phyloP scores from a whole-genome alignment of 495 filamentous ascomycete genomes.

The Daldinia grandis region DNA sequence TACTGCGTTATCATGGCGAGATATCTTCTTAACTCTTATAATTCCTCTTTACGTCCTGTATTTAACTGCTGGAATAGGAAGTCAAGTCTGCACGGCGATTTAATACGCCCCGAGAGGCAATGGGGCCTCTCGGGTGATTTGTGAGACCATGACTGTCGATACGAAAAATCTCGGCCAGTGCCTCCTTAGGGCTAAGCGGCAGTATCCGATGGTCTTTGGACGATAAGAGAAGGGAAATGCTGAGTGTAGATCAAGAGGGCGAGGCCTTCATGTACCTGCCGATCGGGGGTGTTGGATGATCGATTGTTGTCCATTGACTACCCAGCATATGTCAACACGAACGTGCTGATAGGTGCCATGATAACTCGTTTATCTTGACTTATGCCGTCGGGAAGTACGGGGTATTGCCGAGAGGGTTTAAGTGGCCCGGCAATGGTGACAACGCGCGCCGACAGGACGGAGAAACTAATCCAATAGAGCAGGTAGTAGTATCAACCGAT shows the following conservation, averaged over 20 bases:
- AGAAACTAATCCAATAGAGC: slow-evolving; percentile 32
- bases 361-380: slow-evolving; percentile 3
- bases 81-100: not conserved
- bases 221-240: slow-evolving; percentile 11
- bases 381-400: slow-evolving; percentile 1
- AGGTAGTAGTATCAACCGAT: slow-evolving; percentile 33
- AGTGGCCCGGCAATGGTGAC: slow-evolving; percentile 5
- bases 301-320: not conserved
- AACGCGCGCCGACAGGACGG: slow-evolving; percentile 14
- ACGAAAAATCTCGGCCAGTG: not conserved
- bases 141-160: slow-evolving; percentile 13
- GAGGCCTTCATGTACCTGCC: slow-evolving; percentile 29
- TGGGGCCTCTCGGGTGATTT: slow-evolving; percentile 2
- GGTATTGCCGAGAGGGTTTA: slow-evolving; percentile 21
- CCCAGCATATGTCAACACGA: not conserved
- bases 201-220: not conserved
- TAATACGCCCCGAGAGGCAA: not conserved
- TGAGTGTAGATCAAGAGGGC: slow-evolving; percentile 18
- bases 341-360: not conserved
- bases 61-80: slow-evolving; percentile 24
- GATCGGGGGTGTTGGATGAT: slow-evolving; percentile 18
- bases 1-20: not conserved
- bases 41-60: not conserved
- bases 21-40: not conserved
- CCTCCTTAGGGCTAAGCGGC: not conserved